A percentile compares a stretch with the other conserved stretches of the same genome.
Conservation (phyloP, 2,329 filamentous ascomycete genomes). For the Talaromyces islandicus region DNA sequence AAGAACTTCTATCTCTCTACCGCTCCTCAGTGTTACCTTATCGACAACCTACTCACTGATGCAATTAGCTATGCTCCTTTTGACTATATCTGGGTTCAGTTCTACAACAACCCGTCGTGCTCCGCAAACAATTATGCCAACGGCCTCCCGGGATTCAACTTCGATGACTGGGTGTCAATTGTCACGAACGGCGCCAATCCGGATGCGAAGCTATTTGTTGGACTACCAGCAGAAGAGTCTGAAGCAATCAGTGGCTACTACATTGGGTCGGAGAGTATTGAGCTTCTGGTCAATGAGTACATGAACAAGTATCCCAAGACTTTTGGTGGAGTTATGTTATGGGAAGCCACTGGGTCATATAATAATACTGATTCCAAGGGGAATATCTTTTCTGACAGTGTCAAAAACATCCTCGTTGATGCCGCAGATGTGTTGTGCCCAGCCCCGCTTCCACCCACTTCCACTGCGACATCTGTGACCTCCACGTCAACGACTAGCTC, state of each 20-base stretch:
- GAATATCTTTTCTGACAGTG: conserved; percentile 14
- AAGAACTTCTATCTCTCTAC: conserved; percentile 45
- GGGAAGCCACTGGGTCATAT: conserved; percentile 40
- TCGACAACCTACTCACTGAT: conserved; percentile 41
- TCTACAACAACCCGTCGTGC: conserved; percentile 49
- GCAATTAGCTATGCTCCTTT: conserved; percentile 42
- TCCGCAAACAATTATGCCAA: conserved; percentile 22
- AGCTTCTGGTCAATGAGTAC: conserved; percentile 39
- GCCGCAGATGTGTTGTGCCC: conserved; percentile 14
- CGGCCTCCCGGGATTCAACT: conserved; percentile 24
- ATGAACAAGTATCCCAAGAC: conserved; percentile 20
- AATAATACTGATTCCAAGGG: conserved; percentile 12
- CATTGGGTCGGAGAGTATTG: conserved; percentile 39
- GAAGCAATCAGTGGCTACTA: conserved; percentile 32
- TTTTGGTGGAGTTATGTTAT: conserved; percentile 58
- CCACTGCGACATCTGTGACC: background rate
- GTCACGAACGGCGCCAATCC: conserved; percentile 34
- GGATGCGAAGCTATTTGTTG: conserved; percentile 49
- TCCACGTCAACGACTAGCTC: background rate
- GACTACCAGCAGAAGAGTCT: conserved; percentile 37
- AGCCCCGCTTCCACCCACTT: conserved; percentile 2
- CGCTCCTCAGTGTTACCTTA: conserved; percentile 47
- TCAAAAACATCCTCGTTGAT: conserved; percentile 13
- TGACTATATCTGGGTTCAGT: conserved; percentile 52
- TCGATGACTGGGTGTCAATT: conserved; percentile 39